Evolutionary conservation across 352 stramenopile genomes (phyloP).

Genomic region (Globisporangium splendens): DNA sequence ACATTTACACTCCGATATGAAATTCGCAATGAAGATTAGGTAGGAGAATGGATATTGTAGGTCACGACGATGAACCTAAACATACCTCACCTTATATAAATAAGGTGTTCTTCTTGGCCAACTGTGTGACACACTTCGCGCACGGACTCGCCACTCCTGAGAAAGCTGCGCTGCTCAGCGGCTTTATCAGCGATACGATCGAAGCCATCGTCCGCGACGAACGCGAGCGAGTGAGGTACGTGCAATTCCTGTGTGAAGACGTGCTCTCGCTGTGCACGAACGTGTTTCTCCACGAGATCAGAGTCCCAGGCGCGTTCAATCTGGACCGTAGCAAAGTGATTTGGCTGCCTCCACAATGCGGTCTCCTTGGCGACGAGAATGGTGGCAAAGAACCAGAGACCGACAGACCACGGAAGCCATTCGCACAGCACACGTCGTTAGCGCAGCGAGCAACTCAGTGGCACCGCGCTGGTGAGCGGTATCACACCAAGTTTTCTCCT

Average conservation of each 20-base stretch:
- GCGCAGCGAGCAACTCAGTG: neutral
- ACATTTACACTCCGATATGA: no score
- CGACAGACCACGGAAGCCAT: neutral
- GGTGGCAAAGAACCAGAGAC: neutral
- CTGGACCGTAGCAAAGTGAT: neutral
- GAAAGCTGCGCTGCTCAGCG: neutral
- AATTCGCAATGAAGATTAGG: no score
- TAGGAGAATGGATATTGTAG: no score
- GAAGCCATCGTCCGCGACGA: neutral
- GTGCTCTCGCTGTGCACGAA: neutral
- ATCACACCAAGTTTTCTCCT: neutral
- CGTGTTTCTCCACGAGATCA: neutral
- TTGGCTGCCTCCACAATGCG: neutral
- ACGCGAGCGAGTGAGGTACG: conserved; percentile 1
- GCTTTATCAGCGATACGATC: neutral
- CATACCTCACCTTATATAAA: no score
- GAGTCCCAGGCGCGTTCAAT: neutral
- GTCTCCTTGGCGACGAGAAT: neutral
- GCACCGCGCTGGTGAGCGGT: neutral
- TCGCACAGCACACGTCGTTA: neutral
- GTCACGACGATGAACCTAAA: no score
- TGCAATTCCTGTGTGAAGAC: conserved; percentile 2
- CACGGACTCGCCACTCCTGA: neutral
- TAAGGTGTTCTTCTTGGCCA: neutral
- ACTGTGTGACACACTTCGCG: neutral